Percentiles rank a stretch among this genome's conserved stretches.
Evolutionary conservation across 192 early-diverging fungal genomes (phyloP).

Genomic region (Coemansia sp.): DNA sequence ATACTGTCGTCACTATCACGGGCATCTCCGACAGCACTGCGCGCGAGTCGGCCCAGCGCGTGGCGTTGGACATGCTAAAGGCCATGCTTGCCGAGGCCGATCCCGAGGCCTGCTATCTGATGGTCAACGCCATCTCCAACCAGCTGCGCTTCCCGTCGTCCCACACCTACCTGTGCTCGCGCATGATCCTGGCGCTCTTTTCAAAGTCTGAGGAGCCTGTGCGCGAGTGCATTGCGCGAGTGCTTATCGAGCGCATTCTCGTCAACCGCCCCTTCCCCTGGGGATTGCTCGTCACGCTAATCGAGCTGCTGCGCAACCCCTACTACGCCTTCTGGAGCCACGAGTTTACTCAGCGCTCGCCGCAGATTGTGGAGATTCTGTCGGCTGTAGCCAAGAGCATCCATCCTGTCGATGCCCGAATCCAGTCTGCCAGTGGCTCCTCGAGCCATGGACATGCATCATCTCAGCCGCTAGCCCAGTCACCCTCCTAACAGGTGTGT

Average conservation of each 20-base stretch:
- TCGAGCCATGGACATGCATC: constrained; percentile 7
- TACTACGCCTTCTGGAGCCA: constrained; percentile 78
- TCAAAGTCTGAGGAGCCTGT: constrained; percentile 68
- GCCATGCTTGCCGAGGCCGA: constrained; percentile 69
- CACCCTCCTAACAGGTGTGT: background rate
- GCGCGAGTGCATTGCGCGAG: constrained; percentile 94
- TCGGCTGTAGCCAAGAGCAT: constrained; percentile 58
- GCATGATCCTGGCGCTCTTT: constrained; percentile 86
- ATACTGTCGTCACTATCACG: constrained; percentile 83
- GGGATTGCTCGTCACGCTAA: constrained; percentile 96
- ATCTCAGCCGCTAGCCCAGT: constrained; percentile 19
- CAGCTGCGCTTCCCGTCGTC: constrained; percentile 97
- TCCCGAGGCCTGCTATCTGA: constrained; percentile 76
- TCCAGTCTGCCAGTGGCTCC: constrained; percentile 7
- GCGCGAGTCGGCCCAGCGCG: constrained; percentile 49
- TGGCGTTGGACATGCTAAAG: constrained; percentile 84
- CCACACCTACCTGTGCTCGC: constrained; percentile 95
- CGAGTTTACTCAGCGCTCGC: constrained; percentile 54
- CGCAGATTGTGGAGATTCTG: constrained; percentile 58
- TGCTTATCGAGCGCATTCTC: constrained; percentile 91
- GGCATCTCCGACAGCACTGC: constrained; percentile 39
- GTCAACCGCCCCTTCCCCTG: constrained; percentile 98
- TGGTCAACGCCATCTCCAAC: constrained; percentile 92
- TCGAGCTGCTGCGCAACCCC: constrained; percentile 94
- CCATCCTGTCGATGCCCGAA: constrained; percentile 27